phyloP scores from a whole-genome alignment of 2,329 filamentous ascomycete species.

The Diplocarpon rosae region DNA sequence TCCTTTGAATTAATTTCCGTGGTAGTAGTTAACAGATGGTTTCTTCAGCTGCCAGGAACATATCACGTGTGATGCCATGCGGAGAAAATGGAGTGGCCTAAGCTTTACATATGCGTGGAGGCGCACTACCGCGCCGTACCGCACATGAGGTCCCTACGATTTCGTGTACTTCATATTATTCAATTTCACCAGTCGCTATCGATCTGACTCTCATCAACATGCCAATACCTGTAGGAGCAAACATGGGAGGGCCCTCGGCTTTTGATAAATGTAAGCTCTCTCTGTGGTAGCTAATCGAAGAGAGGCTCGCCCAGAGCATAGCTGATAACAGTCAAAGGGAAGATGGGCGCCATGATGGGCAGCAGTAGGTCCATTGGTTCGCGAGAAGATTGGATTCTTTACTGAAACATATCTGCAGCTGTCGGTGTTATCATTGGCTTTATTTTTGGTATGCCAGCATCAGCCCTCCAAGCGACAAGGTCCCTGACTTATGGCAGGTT shows the following conservation, averaged over 20 bases:
- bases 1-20: neutral
- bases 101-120: too few relatives aligned
- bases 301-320: slow-evolving; percentile 3
- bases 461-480: neutral
- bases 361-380: slow-evolving; percentile 58
- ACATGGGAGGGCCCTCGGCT: slow-evolving; percentile 49
- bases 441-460: slow-evolving; percentile 64
- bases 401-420: slow-evolving; percentile 41
- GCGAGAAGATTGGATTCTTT: neutral
- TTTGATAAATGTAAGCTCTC: slow-evolving; percentile 55
- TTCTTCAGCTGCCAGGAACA: too few relatives aligned
- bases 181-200: neutral
- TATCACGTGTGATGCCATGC: too few relatives aligned
- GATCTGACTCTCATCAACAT: slow-evolving; percentile 14
- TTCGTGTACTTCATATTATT: neutral
- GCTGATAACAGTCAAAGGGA: slow-evolving; percentile 47
- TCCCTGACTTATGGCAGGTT: slow-evolving; percentile 44
- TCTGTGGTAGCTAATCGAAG: slow-evolving; percentile 1
- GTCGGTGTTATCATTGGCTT: slow-evolving; percentile 96
- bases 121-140: too few relatives aligned
- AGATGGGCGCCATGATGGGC: slow-evolving; percentile 98
- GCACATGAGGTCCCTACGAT: neutral
- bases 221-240: slow-evolving; percentile 39
- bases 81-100: too few relatives aligned
- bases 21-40: too few relatives aligned